A percentile compares a stretch with the other conserved stretches of the same genome.
phyloP scores from a whole-genome alignment of 345 rosid genomes.

The Eucalyptus viminalis region DNA sequence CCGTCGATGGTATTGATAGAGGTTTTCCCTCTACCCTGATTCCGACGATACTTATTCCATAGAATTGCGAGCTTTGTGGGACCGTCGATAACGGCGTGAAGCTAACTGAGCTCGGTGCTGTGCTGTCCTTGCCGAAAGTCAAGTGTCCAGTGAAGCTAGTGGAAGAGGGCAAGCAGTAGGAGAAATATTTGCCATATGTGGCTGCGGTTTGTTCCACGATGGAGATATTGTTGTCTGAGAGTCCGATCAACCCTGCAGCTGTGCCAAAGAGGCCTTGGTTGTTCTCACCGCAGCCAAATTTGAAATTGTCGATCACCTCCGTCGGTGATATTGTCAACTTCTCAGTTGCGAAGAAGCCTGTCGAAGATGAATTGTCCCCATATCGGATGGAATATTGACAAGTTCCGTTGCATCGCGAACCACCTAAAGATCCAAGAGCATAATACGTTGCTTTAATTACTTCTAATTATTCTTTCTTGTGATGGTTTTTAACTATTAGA shows the following conservation, averaged over 20 bases:
- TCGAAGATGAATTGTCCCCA: not conserved
- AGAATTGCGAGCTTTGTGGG: not conserved
- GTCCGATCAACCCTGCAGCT: not conserved
- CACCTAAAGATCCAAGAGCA: not conserved
- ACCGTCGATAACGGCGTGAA: slow-evolving; percentile 6
- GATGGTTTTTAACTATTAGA: not conserved
- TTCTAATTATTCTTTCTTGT: not conserved
- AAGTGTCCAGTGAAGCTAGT: slow-evolving; percentile 5
- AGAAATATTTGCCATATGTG: slow-evolving; percentile 2
- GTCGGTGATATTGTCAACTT: not conserved
- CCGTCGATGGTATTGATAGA: not conserved
- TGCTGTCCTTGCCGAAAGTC: not conserved
- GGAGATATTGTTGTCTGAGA: not conserved
- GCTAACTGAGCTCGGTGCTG: not conserved
- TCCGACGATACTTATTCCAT: slow-evolving; percentile 5
- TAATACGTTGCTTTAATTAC: not conserved
- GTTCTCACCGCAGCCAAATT: slow-evolving; percentile 14
- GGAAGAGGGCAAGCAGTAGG: slow-evolving; percentile 15
- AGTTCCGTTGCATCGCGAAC: not conserved
- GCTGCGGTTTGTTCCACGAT: not conserved
- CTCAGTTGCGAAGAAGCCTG: not conserved
- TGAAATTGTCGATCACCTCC: not conserved
- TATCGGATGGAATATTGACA: slow-evolving; percentile 3
- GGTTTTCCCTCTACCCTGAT: not conserved
- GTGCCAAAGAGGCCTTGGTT: not conserved